phyloP scores from a whole-genome alignment of 2,329 filamentous ascomycete genomes.

The Penicillium sp. region DNA sequence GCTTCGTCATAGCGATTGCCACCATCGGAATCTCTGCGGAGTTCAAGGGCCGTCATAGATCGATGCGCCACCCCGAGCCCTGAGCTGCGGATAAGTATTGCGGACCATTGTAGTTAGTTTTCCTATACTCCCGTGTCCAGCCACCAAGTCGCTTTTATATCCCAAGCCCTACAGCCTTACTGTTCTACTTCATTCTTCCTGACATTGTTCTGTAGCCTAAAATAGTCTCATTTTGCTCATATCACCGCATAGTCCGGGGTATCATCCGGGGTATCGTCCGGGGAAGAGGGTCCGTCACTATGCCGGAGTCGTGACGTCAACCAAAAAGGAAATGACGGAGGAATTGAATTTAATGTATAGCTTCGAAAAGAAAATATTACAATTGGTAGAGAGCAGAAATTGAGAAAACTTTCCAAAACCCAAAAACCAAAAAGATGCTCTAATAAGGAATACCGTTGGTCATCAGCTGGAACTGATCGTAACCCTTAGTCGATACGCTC shows the following conservation, averaged over 20 bases:
- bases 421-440: background rate
- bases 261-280: background rate
- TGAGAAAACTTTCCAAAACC: no score
- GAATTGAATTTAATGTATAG: no score
- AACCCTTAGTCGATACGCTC: slow-evolving; percentile 89
- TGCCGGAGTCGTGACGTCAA: slow-evolving; percentile 23
- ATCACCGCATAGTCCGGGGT: background rate
- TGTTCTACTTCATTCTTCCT: background rate
- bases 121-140: no score
- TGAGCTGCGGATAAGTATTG: background rate
- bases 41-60: slow-evolving; percentile 10
- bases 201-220: no score
- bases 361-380: no score
- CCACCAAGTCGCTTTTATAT: background rate
- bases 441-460: slow-evolving; percentile 97
- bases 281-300: background rate
- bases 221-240: no score
- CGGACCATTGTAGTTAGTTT: background rate
- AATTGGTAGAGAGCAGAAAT: no score
- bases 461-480: slow-evolving; percentile 96
- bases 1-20: slow-evolving; percentile 15
- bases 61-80: background rate
- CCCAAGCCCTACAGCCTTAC: background rate
- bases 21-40: slow-evolving; percentile 2
- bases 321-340: background rate